Base-by-base conservation (phyloP, 345 rosid genomes). In the Capsella bursapastoris region DNA sequence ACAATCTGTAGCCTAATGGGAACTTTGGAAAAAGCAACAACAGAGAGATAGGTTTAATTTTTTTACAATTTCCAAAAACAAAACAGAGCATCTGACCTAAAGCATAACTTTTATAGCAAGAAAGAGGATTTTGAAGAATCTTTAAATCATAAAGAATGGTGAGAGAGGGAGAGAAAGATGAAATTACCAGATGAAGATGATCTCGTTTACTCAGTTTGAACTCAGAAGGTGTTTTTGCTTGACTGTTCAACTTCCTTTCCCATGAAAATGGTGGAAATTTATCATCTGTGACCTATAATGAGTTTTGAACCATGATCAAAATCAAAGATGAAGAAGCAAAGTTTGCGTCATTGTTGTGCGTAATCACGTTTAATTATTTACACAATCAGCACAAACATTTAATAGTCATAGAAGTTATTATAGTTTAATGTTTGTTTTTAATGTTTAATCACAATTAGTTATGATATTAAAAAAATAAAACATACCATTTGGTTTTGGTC, bases 1-100 rank as follows among this genome's bases (percentile, higher is more conserved):
- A 79, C 57, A 91, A 61, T 43, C 94, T 82, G 47, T 84, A 50
- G 27, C 97, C 97, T 70, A 81, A 16, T 27, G 89, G 89, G 68
- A 86, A 85, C 97, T 91, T 78, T 72, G 41, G 49, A 31, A 44
- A 68, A 58, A 31, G 15, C 50, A 62, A 64, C 72, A 72, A 44
- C 12, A 31, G 74, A 55, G 12, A 73, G 48, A 18, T 18, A 55
- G 16, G 29, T 31, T 45, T 22, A 56, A 2, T 10, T 18, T 47
- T 43, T 0, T 12, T 12, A 8, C 25, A 28, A n/a, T 31, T 44
- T 49, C 18, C 7, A 50, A 45, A 61, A 7, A 18, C 22, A 75
- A 71, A 75, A 71, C 68, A 56, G 58, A 72, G 70, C 12, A 32
- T 38, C 50, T 31, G 34, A 75, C 48, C 56, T 8, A 61, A 68